Evolutionary conservation across 768 basidiomycete genomes (phyloP).

Genomic region (Hirschioporus abietinus): DNA sequence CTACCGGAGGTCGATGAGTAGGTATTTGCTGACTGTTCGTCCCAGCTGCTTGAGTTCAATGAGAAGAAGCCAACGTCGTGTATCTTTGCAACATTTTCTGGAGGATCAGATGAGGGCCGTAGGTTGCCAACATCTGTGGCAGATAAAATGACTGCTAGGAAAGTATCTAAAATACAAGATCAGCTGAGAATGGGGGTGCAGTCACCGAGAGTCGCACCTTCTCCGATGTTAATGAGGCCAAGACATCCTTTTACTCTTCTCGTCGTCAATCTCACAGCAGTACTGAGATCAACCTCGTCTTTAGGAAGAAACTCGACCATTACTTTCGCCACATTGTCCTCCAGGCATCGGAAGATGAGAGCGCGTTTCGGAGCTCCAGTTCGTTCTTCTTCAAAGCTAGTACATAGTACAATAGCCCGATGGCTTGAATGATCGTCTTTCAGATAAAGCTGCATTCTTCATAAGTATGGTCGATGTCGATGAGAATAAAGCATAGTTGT

Average conservation of each 20-base stretch:
- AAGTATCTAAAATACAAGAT: constrained; percentile 52
- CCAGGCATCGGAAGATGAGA: constrained; percentile 68
- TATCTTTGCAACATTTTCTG: constrained; percentile 76
- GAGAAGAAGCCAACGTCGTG: constrained; percentile 89
- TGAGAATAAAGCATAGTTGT: neutral
- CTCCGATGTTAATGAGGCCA: constrained; percentile 71
- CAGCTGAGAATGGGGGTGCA: constrained; percentile 9
- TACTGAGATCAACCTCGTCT: constrained; percentile 62
- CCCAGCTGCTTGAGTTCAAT: constrained; percentile 79
- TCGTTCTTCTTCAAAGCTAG: constrained; percentile 60
- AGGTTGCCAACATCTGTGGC: constrained; percentile 73
- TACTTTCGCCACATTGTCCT: constrained; percentile 49
- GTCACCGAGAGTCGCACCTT: constrained; percentile 35
- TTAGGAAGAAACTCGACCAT: constrained; percentile 83
- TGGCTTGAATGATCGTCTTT: constrained; percentile 42
- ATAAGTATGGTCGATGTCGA: neutral
- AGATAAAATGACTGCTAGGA: constrained; percentile 76
- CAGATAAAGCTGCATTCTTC: constrained; percentile 69
- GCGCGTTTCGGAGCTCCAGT: constrained; percentile 55
- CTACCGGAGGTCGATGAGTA: constrained; percentile 51
- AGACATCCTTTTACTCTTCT: constrained; percentile 78
- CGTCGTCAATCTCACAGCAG: constrained; percentile 61
- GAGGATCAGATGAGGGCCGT: constrained; percentile 47
- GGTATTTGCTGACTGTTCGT: constrained; percentile 57
- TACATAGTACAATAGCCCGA: constrained; percentile 67